Evolutionary conservation across 768 basidiomycete species (phyloP).

Genomic region (Candolleomyces efflorescens): DNA sequence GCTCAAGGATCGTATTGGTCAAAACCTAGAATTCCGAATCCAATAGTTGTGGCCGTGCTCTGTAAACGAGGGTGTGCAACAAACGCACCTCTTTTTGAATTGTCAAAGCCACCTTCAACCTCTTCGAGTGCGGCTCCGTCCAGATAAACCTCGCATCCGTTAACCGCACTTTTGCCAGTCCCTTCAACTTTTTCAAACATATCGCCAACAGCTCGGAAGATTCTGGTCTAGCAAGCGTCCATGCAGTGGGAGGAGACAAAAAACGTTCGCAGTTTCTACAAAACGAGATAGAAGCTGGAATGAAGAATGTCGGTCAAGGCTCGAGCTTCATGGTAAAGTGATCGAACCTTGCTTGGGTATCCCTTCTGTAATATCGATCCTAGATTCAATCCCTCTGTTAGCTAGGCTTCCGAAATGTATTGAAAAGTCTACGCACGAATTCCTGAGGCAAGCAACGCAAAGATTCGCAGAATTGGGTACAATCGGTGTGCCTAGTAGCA

Average conservation of each 20-base stretch:
- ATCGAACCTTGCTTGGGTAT: constrained; percentile 86
- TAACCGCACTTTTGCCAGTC: constrained; percentile 87
- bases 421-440: constrained; percentile 54
- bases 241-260: constrained; percentile 82
- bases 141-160: constrained; percentile 99
- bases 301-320: not conserved
- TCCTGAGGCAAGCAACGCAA: constrained; percentile 84
- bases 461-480: constrained; percentile 91
- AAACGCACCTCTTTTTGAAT: constrained; percentile 92
- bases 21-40: constrained; percentile 49
- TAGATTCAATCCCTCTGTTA: constrained; percentile 21
- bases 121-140: constrained; percentile 98
- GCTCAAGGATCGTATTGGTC: constrained; percentile 92
- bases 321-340: constrained; percentile 2
- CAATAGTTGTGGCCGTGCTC: no score
- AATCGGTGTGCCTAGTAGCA: constrained; percentile 66
- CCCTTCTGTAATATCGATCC: constrained; percentile 96
- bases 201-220: constrained; percentile 91
- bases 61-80: not conserved
- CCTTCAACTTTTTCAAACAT: constrained; percentile 93
- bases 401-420: not conserved
- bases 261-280: constrained; percentile 97
- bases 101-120: constrained; percentile 87
- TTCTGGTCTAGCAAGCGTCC: constrained; percentile 85
- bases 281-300: constrained; percentile 79